Percentiles rank a stretch among this genome's conserved stretches.
Evolutionary conservation across 129 eudicot species (phyloP).

Genomic region (Mikania micrantha): DNA sequence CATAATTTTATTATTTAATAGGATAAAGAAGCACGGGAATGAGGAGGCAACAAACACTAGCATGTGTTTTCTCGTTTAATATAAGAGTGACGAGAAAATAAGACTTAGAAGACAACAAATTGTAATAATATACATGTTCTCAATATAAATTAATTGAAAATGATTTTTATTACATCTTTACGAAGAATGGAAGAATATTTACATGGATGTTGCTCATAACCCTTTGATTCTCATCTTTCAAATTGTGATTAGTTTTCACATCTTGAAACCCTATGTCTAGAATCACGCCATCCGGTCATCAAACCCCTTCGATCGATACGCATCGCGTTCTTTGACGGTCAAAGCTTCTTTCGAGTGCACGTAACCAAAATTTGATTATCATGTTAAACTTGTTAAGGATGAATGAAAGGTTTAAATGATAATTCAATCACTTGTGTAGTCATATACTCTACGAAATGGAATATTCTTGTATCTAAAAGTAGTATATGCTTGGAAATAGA

Average conservation of each 20-base stretch:
- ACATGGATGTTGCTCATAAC: no score
- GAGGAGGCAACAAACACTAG: no score
- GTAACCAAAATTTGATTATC: not conserved
- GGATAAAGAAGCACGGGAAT: no score
- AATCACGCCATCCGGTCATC: not conserved
- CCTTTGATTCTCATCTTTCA: not conserved
- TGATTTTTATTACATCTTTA: no score
- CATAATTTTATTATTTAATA: no score
- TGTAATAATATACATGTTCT: no score
- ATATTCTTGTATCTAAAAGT: not conserved
- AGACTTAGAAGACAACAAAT: no score
- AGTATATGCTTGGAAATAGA: not conserved
- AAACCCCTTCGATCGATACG: not conserved
- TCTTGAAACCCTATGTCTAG: not conserved
- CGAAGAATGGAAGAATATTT: no score
- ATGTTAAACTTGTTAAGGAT: not conserved
- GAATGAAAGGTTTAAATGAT: not conserved
- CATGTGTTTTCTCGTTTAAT: no score
- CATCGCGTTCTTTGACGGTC: not conserved
- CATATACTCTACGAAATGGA: constrained; percentile 1
- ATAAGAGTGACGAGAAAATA: no score
- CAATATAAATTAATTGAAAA: no score
- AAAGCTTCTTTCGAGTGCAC: not conserved
- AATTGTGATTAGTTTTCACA: not conserved
- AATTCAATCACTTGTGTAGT: not conserved